Evolutionary conservation across 2,329 filamentous ascomycete species (phyloP), one percentile per base, ranked within the genome.

Genomic region (Fusarium tuaranense): DNA sequence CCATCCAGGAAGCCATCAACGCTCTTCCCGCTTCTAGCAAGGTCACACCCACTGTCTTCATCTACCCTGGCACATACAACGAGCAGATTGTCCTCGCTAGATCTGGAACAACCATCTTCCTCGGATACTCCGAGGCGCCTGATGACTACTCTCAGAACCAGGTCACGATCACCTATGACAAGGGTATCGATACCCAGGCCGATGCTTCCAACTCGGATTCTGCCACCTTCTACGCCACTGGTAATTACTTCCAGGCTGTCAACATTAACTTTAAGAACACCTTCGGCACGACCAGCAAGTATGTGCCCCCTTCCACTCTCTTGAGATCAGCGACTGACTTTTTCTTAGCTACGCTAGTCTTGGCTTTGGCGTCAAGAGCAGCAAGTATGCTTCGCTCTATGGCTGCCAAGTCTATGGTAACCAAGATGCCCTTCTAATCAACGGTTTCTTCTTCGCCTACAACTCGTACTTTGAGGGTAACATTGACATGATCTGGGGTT

Each of bases 1-100:
- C 74, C 25, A 69, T 81, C 53, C 81, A 80, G 12, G 72, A 69
- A n/a, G 80, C 79, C 2, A 68, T 81, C 39, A 69, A 75, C 22
- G 74, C 73, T 61, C 70, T 81, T 39, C 72, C 72, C 8, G 41
- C 59, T 2, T 70, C 69, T 1, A 68, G 67, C 73, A 67, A 69
- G 71, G 38, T 58, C 34, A 69, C 60, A 41, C 82, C 83, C 64
- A 78, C 81, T 9, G 80, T 82, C 57, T 81, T 83, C 78, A 80
- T 83, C 44, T 81, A 80, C 39, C 75, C 78, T 6, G 89, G 90
- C 2, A 90, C 87, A 14, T 91, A 91, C 83, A 83, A 82, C n/a
- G 89, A 91, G 79, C 89, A 91, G 77, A 68, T 73, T 25, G 63
- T 73, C 13, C 61, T 73, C 7, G 69, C 59, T 38, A 65, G 66